A percentile compares a stretch with the other conserved stretches of the same genome.
Evolutionary conservation across 441 rosid genomes (phyloP).

Genomic region (Rhodomyrtus psidioides): DNA sequence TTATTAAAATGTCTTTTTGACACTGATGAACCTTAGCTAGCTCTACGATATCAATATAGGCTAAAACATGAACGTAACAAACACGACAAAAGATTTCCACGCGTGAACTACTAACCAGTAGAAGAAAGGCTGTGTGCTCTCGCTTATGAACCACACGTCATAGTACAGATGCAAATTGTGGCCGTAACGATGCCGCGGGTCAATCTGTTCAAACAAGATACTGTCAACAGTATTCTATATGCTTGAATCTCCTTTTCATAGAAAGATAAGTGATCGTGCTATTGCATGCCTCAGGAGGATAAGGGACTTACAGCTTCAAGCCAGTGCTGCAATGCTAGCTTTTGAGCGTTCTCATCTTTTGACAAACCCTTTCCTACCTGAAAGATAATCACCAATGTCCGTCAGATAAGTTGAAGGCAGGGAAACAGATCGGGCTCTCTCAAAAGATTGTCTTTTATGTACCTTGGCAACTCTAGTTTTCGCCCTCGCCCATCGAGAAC

Average conservation of each 20-base stretch:
- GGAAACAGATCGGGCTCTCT: not conserved
- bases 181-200: slow-evolving; percentile 65
- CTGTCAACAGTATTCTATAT: not conserved
- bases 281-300: not conserved
- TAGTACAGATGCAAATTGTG: slow-evolving; percentile 60
- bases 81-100: not conserved
- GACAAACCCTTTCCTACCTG: slow-evolving; percentile 67
- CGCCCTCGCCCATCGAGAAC: slow-evolving; percentile 68
- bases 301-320: slow-evolving; percentile 55
- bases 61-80: not conserved
- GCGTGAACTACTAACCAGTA: slow-evolving; percentile 33
- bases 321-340: slow-evolving; percentile 62
- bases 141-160: slow-evolving; percentile 50
- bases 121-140: slow-evolving; percentile 58
- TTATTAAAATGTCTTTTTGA: not conserved
- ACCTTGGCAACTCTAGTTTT: slow-evolving; percentile 76
- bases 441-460: not conserved
- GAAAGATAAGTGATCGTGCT: not conserved
- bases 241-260: not conserved
- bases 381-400: not conserved
- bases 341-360: slow-evolving; percentile 62
- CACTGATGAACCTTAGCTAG: not conserved
- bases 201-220: slow-evolving; percentile 29
- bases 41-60: not conserved
- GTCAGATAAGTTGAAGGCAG: not conserved